phyloP scores from a whole-genome alignment of 2,329 filamentous ascomycete species.

The Trichoderma sp. region DNA sequence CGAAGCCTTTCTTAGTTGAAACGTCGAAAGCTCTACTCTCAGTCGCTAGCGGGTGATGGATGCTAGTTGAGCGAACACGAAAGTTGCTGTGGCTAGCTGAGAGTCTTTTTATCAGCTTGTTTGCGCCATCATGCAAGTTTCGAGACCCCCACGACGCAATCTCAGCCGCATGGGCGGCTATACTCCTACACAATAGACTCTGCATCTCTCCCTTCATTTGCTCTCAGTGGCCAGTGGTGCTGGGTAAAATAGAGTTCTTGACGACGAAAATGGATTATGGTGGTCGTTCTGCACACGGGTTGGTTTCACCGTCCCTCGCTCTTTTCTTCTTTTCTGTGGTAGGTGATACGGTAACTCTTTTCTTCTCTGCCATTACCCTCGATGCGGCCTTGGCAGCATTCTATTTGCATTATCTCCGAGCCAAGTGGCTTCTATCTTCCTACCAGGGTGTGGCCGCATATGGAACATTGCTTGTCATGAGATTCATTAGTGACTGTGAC shows the following conservation, averaged over 20 bases:
- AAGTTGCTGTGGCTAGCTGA: not conserved
- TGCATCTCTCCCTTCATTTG: not conserved
- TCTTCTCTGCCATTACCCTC: not conserved
- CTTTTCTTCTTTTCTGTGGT: not conserved
- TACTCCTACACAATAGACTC: not conserved
- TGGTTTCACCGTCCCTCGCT: slow-evolving; percentile 5
- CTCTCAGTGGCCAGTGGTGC: not conserved
- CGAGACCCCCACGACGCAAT: slow-evolving; percentile 11
- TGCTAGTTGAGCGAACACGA: slow-evolving; percentile 11
- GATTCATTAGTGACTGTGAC: not conserved
- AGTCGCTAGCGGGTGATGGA: not conserved
- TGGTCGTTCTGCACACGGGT: not conserved
- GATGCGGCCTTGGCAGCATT: slow-evolving; percentile 3
- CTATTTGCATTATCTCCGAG: not conserved
- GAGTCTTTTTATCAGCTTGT: not conserved
- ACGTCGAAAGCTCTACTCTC: not conserved
- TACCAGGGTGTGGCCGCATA: not conserved
- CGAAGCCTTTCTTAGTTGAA: slow-evolving; percentile 3
- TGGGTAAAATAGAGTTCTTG: not conserved
- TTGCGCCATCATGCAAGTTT: slow-evolving; percentile 10
- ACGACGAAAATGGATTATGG: not conserved
- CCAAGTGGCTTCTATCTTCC: not conserved
- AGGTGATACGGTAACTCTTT: not conserved
- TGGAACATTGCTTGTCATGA: not conserved
- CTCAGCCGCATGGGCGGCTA: slow-evolving; percentile 3